Conservation (phyloP, 768 basidiomycete species). For the Xanthoconium stramineum region DNA sequence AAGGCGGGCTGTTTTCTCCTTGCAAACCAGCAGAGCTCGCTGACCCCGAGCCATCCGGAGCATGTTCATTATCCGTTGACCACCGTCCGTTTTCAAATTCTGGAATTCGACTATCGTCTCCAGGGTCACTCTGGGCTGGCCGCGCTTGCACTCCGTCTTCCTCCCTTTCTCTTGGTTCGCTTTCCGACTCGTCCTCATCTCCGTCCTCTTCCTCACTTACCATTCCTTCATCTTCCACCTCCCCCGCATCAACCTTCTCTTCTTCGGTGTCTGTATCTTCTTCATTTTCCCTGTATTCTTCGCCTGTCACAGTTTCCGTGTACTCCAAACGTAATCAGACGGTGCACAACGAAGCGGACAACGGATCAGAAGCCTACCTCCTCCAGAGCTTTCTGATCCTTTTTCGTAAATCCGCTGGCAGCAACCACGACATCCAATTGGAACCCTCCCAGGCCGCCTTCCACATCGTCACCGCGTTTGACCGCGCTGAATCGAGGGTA, state of each 20-base stretch:
- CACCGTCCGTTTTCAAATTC: constrained; percentile 12
- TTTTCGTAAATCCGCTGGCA: constrained; percentile 89
- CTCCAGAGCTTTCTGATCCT: constrained; percentile 78
- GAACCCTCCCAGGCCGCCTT: constrained; percentile 47
- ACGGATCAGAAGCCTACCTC: constrained; percentile 54
- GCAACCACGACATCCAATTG: constrained; percentile 87
- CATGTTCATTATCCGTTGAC: neutral
- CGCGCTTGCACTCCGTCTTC: constrained; percentile 23
- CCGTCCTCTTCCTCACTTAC: constrained; percentile 29
- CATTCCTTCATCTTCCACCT: constrained; percentile 33
- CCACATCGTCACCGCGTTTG: constrained; percentile 30
- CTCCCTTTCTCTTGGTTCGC: constrained; percentile 34
- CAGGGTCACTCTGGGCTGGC: constrained; percentile 3
- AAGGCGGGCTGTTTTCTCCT: constrained; percentile 13
- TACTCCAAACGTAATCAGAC: constrained; percentile 46
- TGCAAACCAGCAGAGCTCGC: neutral
- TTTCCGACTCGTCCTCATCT: constrained; percentile 36
- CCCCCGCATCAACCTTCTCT: constrained; percentile 38
- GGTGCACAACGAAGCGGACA: constrained; percentile 15
- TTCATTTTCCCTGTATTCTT: constrained; percentile 30
- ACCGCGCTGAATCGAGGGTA: constrained; percentile 78
- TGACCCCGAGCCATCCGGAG: neutral
- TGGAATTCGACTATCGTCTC: constrained; percentile 10
- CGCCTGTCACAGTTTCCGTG: constrained; percentile 52
- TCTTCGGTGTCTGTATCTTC: constrained; percentile 32